These are phyloP conservation scores for Apiotrichum laibachii DNA, from an alignment of 1,284 basidiomycete species.

Conservation along the genomic window DNA sequence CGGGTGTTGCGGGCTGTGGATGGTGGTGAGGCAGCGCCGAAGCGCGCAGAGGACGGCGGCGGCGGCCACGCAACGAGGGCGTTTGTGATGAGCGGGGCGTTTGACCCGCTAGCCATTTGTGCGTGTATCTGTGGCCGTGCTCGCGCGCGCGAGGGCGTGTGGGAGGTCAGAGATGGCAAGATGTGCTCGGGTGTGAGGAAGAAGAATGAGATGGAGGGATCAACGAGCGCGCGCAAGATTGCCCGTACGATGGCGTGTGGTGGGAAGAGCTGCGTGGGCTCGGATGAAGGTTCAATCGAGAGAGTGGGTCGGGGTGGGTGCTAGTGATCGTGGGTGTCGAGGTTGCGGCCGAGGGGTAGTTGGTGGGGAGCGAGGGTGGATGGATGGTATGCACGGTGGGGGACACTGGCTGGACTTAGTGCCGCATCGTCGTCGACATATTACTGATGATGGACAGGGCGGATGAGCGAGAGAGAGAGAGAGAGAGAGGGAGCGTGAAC, in stretches of 20 bases:
- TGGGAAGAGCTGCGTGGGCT: no score
- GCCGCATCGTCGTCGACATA: no score
- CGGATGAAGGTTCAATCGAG: no score
- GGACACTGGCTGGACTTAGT: background rate
- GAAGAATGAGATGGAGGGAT: no score
- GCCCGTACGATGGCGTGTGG: no score
- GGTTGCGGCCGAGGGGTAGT: background rate
- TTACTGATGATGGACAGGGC: no score
- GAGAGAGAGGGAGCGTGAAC: background rate
- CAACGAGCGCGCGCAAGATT: no score
- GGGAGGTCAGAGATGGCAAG: background rate
- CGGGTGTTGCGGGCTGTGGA: slow-evolving; percentile 19
- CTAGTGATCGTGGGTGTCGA: no score
- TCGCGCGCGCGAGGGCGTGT: background rate
- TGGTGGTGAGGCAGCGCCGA: slow-evolving; percentile 26
- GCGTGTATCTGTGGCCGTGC: background rate
- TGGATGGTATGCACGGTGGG: background rate
- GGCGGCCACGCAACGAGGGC: slow-evolving; percentile 44
- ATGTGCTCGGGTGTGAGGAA: background rate
- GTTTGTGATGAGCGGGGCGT: slow-evolving; percentile 44
- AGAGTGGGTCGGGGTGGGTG: no score
- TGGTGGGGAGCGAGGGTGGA: no score
- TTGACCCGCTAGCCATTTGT: slow-evolving; percentile 31
- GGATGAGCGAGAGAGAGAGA: background rate
- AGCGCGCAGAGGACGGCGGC: slow-evolving; percentile 26